Evolutionary conservation across 139 green algal species (phyloP).

Genomic region (Pseudopediastrum boryanum): DNA sequence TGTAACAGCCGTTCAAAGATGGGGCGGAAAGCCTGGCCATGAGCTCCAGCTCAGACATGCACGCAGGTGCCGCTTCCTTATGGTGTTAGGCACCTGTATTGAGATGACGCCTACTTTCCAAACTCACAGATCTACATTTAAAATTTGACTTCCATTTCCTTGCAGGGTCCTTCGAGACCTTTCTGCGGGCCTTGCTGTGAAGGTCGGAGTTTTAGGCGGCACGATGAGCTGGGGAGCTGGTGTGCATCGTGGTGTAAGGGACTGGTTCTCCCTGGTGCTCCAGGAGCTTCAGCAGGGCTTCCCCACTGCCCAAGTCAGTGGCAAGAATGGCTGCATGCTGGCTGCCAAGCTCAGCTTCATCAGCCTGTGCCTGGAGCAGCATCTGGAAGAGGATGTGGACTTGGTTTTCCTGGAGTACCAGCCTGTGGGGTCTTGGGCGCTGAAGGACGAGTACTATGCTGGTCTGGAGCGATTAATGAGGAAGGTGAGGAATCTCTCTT

Average conservation of each 20-base stretch:
- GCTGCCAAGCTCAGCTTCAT: slow-evolving; percentile 9
- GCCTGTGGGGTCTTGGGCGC: too few species aligned
- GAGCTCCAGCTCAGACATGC: too few species aligned
- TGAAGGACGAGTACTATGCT: slow-evolving; percentile 13
- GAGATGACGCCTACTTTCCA: too few species aligned
- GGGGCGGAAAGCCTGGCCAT: too few species aligned
- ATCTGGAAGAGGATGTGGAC: slow-evolving; percentile 20
- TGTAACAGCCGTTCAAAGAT: too few species aligned
- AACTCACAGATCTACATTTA: too few species aligned
- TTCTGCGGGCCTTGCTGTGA: background rate
- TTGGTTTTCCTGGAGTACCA: slow-evolving; percentile 32
- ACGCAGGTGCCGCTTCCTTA: too few species aligned
- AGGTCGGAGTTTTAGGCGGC: slow-evolving; percentile 5
- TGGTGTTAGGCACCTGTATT: too few species aligned
- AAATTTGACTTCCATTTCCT: too few species aligned
- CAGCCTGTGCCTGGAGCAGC: slow-evolving; percentile 28
- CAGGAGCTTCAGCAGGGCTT: background rate
- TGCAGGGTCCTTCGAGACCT: slow-evolving; percentile 9
- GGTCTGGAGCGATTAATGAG: background rate
- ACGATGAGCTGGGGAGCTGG: slow-evolving; percentile 6
- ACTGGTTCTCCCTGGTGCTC: slow-evolving; percentile 12
- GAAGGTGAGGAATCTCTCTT: too few species aligned
- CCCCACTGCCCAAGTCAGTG: background rate
- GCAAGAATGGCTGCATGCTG: slow-evolving; percentile 14
- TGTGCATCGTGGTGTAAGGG: background rate